Base-by-base conservation (phyloP, 2,329 filamentous ascomycete species). In the Ophiostoma himal-ulmi region DNA sequence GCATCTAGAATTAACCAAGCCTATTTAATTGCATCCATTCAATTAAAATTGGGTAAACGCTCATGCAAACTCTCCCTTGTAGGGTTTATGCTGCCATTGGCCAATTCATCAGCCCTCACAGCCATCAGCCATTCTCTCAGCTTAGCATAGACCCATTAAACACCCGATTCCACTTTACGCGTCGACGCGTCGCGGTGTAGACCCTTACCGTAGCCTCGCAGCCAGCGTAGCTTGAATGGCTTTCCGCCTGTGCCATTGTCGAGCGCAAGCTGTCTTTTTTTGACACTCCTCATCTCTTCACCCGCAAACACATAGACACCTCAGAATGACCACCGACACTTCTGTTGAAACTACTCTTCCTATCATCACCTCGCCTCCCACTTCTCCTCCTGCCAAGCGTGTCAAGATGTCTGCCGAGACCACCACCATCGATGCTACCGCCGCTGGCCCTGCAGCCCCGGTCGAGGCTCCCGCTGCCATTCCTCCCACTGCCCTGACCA, bases 341-440 rank as follows among this genome's bases (percentile, higher is more conserved):
- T n/a, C 72, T 30, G 36, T 69, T 52, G 65, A 71, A 39, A 41
- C 69, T 48, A 62, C 71, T 6, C 37, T 70, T 36, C 60, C 70
- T 39, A 57, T 65, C 62, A 65, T 41, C 36, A 65, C 62, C 14
- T 87, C 87, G 69, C 84, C 88, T 34, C 89, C 89, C 57, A 85
- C 85, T 71, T 94, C 91, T 10, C 93, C 92, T 37, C 88, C 92
- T 36, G 85, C 92, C 67, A 96, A 96, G 83, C 88, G 92, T 77
- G 86, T 91, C 76, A 95, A 93, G 83, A 87, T 74, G 72, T 68
- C 73, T 36, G 57, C 57, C 44, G 70, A 71, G 26, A 64, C 74
- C 69, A 76, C 54, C 41, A 5, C 57, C 34, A 73, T 78, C 82
- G 68, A 78, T 81, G 76, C 79, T 30, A 73, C 78, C 82, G 68